Conservation (phyloP, 2,329 filamentous ascomycete genomes). For the Eurotiales sp. region DNA sequence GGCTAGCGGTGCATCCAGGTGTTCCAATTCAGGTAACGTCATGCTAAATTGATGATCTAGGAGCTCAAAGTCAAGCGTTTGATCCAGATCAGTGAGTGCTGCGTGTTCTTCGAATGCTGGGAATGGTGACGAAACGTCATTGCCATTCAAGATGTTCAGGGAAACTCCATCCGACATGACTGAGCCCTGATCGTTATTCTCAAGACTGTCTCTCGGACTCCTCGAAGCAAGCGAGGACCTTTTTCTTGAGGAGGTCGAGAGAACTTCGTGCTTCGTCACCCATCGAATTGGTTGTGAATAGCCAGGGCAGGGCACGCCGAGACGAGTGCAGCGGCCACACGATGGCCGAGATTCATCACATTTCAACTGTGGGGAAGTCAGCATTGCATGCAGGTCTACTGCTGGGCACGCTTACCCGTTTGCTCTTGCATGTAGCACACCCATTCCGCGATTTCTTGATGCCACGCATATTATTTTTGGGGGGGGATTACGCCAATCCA, state of each 20-base stretch:
- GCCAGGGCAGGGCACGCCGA: conserved; percentile 36
- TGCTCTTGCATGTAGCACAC: conserved; percentile 40
- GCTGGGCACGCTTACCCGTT: conserved; percentile 36
- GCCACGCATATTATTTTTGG: too few species aligned
- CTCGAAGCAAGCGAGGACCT: neutral
- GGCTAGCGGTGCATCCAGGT: conserved; percentile 27
- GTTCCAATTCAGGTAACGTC: conserved; percentile 30
- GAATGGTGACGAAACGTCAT: neutral
- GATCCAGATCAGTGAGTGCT: neutral
- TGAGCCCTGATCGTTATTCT: neutral
- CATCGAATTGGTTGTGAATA: conserved; percentile 36
- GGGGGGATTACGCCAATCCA: too few species aligned
- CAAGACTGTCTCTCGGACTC: neutral
- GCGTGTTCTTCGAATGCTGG: neutral
- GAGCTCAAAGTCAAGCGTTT: conserved; percentile 18
- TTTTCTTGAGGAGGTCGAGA: conserved; percentile 12
- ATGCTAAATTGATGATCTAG: conserved; percentile 28
- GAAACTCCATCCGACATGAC: neutral
- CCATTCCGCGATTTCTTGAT: conserved; percentile 42
- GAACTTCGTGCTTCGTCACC: conserved; percentile 33
- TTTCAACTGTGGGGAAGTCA: conserved; percentile 29
- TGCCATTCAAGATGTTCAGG: neutral
- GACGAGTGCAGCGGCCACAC: conserved; percentile 35
- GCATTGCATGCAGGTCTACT: conserved; percentile 1
- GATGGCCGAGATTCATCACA: conserved; percentile 39